Base-by-base conservation (phyloP, 2,329 filamentous ascomycete species). In the Fusarium sp. region DNA sequence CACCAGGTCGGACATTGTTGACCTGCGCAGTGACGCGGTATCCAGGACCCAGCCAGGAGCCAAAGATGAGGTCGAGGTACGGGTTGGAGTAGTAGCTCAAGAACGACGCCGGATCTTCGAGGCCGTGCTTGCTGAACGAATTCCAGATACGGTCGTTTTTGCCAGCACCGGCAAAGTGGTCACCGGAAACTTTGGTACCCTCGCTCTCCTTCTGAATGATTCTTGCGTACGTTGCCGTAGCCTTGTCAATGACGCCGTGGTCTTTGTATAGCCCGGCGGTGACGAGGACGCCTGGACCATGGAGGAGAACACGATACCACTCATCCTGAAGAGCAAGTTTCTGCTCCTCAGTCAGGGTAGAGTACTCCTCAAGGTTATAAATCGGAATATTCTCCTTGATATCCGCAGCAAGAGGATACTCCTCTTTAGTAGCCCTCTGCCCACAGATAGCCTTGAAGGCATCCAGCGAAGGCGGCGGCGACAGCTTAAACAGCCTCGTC, bases 121-220 rank as follows among this genome's bases (percentile, higher is more conserved):
- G 78, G 22, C 85, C 87, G 75, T 92, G 90, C 76, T 92, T 92
- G 71, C 86, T 86, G 80, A 92, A 90, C 0, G 90, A 90, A 81
- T 92, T 92, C 90, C 90, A 92, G 81, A 92, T 91, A 11, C 90
- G 86, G 63, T 88, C 85, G 76, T 92, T 92, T 27, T 85, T 84
- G 25, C 87, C 87, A 3, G 84, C 83, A 6, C 85, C 80, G 1
- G 90, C 89, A 79, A 92, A 92, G 76, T 92, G 90, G 79, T 92
- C 90, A 25, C 90, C 90, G 61, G 87, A 86, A 1, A 79, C 59
- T 27, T 79, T 79, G 25, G 76, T 57, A 7, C 75, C 74, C 33
- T 80, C 72, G 32, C 77, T 79, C 79, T 90, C 86, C 11, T 77
- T 74, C 4, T 81, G 78, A 79, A 90, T 88, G 69, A 90, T 90